Evolutionary conservation across 345 rosid genomes (phyloP).

Genomic region (Corchorus capsularis): DNA sequence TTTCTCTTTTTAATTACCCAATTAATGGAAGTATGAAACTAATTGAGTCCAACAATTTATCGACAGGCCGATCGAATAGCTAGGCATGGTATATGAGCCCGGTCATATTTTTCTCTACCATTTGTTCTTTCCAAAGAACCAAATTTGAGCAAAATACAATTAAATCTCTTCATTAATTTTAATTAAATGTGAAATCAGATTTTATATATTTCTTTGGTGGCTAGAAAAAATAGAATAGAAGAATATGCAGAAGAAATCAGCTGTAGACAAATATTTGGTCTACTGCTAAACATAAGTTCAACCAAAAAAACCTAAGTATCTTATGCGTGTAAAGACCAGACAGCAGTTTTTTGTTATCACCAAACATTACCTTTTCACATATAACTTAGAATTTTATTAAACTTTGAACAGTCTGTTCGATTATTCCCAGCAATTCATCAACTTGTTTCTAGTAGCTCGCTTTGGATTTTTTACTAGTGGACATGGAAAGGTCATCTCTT

Average conservation of each 20-base stretch:
- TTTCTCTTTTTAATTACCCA: too few species aligned
- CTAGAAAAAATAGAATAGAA: not conserved
- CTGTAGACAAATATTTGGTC: not conserved
- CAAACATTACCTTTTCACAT: not conserved
- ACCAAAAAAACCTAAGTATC: not conserved
- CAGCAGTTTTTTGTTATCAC: not conserved
- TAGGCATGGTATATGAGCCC: too few species aligned
- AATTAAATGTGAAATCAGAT: not conserved
- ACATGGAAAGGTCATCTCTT: not conserved
- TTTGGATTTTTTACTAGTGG: not conserved
- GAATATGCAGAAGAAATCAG: not conserved
- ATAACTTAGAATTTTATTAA: not conserved
- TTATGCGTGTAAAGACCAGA: not conserved
- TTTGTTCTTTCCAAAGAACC: not conserved
- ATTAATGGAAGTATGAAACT: too few species aligned
- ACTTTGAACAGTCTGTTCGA: not conserved
- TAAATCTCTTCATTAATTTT: not conserved
- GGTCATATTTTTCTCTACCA: not conserved
- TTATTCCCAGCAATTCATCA: not conserved
- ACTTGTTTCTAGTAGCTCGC: not conserved
- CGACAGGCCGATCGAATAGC: too few species aligned
- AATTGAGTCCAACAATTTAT: too few species aligned
- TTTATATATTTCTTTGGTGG: not conserved
- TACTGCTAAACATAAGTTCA: not conserved
- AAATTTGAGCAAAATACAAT: too few species aligned